Percentiles rank a stretch among this genome's conserved stretches.
phyloP scores from a whole-genome alignment of 176 grass and related monocot genomes.

The Zoysia pacifica region DNA sequence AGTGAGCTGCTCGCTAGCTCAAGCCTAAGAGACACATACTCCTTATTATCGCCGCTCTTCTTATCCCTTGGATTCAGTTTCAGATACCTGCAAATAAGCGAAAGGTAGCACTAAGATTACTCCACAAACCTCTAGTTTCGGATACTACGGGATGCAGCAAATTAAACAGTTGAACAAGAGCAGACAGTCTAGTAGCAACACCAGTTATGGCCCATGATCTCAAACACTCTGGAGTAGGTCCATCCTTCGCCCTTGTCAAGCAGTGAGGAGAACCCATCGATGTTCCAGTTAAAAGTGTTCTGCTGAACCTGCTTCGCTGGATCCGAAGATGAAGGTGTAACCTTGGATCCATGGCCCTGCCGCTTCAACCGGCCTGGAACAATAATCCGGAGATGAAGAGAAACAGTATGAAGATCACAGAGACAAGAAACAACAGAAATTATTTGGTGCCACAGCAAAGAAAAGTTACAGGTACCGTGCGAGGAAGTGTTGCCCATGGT shows the following conservation, averaged over 20 bases:
- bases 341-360: conserved; percentile 19
- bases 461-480: neutral
- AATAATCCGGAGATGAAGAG: neutral
- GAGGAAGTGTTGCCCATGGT: conserved; percentile 20
- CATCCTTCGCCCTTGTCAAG: conserved; percentile 40
- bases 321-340: neutral
- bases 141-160: neutral
- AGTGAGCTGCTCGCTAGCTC: neutral
- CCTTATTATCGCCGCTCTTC: conserved; percentile 3
- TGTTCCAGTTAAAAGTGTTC: conserved; percentile 45
- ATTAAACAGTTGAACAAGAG: neutral
- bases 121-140: neutral
- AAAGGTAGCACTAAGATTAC: neutral
- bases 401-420: neutral
- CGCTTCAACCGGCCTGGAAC: conserved; percentile 2
- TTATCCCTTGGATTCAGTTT: conserved; percentile 37
- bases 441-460: neutral
- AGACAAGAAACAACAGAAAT: neutral
- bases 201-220: conserved; percentile 41
- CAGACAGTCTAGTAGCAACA: neutral
- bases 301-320: neutral
- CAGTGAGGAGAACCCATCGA: conserved; percentile 46
- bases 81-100: conserved; percentile 24
- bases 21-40: conserved; percentile 40
- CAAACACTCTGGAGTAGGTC: conserved; percentile 39